These are phyloP conservation scores for Schizophyllum amplum DNA, from an alignment of 1,284 basidiomycete species.

Conservation along the genomic window DNA sequence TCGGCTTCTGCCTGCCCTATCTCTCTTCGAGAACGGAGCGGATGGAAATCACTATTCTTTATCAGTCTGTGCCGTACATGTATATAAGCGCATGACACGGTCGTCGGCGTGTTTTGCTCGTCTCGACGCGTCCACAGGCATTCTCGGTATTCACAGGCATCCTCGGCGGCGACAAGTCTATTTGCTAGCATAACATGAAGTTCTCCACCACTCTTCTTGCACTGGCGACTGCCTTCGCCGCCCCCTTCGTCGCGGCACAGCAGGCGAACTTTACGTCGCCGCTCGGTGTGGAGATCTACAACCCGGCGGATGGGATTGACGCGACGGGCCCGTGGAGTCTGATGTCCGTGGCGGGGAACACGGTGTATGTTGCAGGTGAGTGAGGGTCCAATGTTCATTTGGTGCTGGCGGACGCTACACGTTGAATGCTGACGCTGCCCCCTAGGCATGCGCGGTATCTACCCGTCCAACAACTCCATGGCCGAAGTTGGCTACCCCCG, in stretches of 20 bases:
- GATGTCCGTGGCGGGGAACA: background rate
- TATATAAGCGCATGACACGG: background rate
- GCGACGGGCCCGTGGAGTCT: background rate
- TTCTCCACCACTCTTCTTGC: background rate
- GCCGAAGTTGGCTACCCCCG: background rate
- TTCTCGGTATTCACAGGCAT: too few species aligned
- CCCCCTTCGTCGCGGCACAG: background rate
- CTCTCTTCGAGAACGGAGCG: too few species aligned
- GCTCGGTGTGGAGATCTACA: background rate
- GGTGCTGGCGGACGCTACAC: too few species aligned
- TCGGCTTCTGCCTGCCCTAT: too few species aligned
- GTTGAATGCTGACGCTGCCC: background rate
- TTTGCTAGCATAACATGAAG: too few species aligned
- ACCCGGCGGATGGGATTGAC: background rate
- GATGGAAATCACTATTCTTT: too few species aligned
- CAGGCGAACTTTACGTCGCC: background rate
- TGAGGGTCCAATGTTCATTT: background rate
- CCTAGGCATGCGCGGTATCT: background rate
- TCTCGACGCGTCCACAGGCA: too few species aligned
- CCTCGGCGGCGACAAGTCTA: too few species aligned
- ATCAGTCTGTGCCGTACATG: too few species aligned
- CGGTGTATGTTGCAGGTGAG: background rate
- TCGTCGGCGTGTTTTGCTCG: background rate
- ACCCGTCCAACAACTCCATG: background rate
- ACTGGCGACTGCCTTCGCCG: background rate